Evolutionary conservation across 371 early-diverging fungal species (phyloP), one percentile per base, ranked within the genome.

Genomic region (Saksenaea oblongispora): DNA sequence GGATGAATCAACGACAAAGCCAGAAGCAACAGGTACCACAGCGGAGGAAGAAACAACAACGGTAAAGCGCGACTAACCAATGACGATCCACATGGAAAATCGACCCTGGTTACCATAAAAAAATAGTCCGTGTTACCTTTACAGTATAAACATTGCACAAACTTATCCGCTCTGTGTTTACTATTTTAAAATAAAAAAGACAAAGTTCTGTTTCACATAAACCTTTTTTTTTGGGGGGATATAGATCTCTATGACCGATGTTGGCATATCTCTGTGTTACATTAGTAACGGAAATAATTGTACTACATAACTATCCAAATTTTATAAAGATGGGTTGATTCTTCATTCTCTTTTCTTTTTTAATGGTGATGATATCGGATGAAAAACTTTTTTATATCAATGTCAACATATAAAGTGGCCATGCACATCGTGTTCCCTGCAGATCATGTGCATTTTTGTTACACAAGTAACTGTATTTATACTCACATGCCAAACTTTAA

Each of bases 1-100:
- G 0, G 66, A 65, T 34, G 66, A 65, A 51, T 22, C 64, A 18
- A 34, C 59, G 34, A 9, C 61, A 0, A 22, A 35, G 34, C 22
- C 61, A 13, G 54, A 61, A 24, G 54, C 31, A 27, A 39, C 24
- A 31, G 35, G 27, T 18, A 14, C 27, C 31, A 37, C 59, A n/a
- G 28, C 26, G 26, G 31, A 27, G 27, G 59, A 58, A 37, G 27
- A 35, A 53, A 34, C 44, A 34, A 22, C 44, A 22, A 54, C 61
- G 14, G 61, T 24, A 13, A 61, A 61, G 34, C 61, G 61, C 44
- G 61, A 61, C 31, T 61, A 53, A 47, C 10, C 10, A 18, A 22
- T 22, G 31, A 31, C 7, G 31, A 5, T 44, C 44, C 17, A 18
- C 17, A 44, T 44, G 7, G n/a, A 39, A 11, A 11, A n/a, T 22